phyloP scores from a whole-genome alignment of 2,329 filamentous ascomycete genomes.

The Aspergillus candidus region DNA sequence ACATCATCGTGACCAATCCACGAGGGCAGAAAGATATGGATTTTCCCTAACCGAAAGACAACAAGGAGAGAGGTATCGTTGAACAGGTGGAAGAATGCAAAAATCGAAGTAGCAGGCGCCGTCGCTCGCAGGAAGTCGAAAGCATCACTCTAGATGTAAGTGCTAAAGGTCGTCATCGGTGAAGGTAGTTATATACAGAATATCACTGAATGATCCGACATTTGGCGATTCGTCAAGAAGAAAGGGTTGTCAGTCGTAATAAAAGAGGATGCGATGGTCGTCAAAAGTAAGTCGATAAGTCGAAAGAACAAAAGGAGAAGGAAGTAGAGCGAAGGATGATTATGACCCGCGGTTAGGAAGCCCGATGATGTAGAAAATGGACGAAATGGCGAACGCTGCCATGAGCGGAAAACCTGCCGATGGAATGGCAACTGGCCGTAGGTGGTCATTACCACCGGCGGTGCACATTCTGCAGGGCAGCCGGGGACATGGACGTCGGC shows the following conservation, averaged over 20 bases:
- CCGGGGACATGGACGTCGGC: constrained; percentile 64
- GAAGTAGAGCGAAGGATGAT: constrained; percentile 25
- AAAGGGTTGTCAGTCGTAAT: constrained; percentile 20
- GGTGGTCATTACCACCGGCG: constrained; percentile 35
- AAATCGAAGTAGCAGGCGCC: constrained; percentile 36
- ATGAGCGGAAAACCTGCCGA: constrained; percentile 22
- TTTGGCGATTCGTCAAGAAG: constrained; percentile 25
- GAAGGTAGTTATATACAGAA: constrained; percentile 31
- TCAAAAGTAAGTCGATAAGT: constrained; percentile 1
- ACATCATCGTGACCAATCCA: constrained; percentile 33
- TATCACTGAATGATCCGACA: constrained; percentile 14
- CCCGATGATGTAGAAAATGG: constrained; percentile 34
- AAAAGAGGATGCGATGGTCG: constrained; percentile 22
- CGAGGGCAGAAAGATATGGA: constrained; percentile 24
- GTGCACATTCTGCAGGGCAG: constrained; percentile 52
- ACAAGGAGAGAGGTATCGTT: constrained; percentile 30
- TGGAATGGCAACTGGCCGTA: constrained; percentile 19
- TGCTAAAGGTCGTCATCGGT: constrained; percentile 31
- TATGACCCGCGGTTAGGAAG: constrained; percentile 32
- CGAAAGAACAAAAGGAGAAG: constrained; percentile 20
- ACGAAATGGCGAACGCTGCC: constrained; percentile 28
- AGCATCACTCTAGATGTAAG: constrained; percentile 31
- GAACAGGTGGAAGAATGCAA: constrained; percentile 26
- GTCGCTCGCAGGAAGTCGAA: constrained; percentile 37
- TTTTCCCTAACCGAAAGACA: constrained; percentile 33